A percentile compares a stretch with the other conserved stretches of the same genome.
Evolutionary conservation across 768 basidiomycete species (phyloP).

Genomic region (Thelephora ganbajun): DNA sequence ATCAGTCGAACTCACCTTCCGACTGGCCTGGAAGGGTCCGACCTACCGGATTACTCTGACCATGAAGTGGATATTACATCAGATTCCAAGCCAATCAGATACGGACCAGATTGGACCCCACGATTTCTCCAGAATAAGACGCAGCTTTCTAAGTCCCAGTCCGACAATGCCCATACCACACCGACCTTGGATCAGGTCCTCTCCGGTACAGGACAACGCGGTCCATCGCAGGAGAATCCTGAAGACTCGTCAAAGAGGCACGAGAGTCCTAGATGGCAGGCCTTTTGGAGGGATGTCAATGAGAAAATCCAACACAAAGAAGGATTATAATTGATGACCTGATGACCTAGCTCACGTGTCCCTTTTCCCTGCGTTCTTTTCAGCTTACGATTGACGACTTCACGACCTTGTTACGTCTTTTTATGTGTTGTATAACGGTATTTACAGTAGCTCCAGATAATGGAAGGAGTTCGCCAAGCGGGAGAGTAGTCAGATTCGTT

Average conservation of each 20-base stretch:
- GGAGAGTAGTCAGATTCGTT: no score
- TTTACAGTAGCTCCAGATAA: not conserved
- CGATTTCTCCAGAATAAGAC: slow-evolving; percentile 24
- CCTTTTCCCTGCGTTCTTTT: not conserved
- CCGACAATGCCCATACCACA: slow-evolving; percentile 10
- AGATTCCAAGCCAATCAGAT: not conserved
- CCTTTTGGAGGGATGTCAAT: slow-evolving; percentile 32
- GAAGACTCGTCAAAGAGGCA: slow-evolving; percentile 3
- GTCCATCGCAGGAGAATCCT: not conserved
- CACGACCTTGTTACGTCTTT: not conserved
- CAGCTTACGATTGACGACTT: not conserved
- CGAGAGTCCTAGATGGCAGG: slow-evolving; percentile 23
- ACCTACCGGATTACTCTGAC: slow-evolving; percentile 18
- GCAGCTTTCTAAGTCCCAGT: slow-evolving; percentile 17
- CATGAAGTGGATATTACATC: slow-evolving; percentile 17
- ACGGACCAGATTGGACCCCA: slow-evolving; percentile 30
- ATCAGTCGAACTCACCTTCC: slow-evolving; percentile 1
- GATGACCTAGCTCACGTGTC: not conserved
- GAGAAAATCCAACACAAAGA: slow-evolving; percentile 11
- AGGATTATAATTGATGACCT: not conserved
- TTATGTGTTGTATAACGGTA: not conserved
- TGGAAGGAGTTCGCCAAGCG: no score
- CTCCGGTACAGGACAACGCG: slow-evolving; percentile 6
- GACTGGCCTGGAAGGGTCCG: slow-evolving; percentile 1
- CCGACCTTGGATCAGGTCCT: slow-evolving; percentile 13